Evolutionary conservation across 768 basidiomycete genomes (phyloP).

Genomic region (Collybia sp.): DNA sequence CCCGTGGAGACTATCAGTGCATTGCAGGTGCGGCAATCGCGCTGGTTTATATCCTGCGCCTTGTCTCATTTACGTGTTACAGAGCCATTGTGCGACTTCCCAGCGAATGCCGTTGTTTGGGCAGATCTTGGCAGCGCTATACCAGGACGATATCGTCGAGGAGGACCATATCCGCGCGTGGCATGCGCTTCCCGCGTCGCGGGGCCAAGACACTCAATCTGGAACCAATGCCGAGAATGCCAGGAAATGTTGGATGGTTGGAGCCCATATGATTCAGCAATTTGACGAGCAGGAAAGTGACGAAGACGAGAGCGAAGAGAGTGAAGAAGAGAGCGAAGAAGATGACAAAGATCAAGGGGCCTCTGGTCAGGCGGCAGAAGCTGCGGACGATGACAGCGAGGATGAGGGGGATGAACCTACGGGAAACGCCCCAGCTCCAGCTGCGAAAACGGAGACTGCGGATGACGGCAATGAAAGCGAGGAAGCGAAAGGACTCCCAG

Average conservation of each 20-base stretch:
- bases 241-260: constrained; percentile 65
- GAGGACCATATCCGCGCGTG: constrained; percentile 89
- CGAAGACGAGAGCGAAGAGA: constrained; percentile 9
- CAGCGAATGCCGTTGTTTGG: constrained; percentile 72
- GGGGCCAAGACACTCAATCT: constrained; percentile 41
- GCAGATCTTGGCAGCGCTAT: constrained; percentile 79
- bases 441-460: constrained; percentile 6
- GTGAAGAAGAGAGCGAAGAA: constrained; percentile 28
- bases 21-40: constrained; percentile 56
- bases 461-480: not conserved
- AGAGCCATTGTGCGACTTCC: constrained; percentile 66
- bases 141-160: constrained; percentile 89
- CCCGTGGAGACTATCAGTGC: constrained; percentile 73
- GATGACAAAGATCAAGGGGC: too few species aligned
- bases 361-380: too few species aligned
- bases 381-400: too few species aligned
- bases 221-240: constrained; percentile 47
- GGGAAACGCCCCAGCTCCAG: not conserved
- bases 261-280: constrained; percentile 73
- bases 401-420: constrained; percentile 1
- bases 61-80: constrained; percentile 3
- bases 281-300: constrained; percentile 75
- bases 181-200: constrained; percentile 58
- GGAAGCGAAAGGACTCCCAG: not conserved
- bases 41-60: not conserved